phyloP scores from a whole-genome alignment of 2,329 filamentous ascomycete species.

The Fusarium anguioides region DNA sequence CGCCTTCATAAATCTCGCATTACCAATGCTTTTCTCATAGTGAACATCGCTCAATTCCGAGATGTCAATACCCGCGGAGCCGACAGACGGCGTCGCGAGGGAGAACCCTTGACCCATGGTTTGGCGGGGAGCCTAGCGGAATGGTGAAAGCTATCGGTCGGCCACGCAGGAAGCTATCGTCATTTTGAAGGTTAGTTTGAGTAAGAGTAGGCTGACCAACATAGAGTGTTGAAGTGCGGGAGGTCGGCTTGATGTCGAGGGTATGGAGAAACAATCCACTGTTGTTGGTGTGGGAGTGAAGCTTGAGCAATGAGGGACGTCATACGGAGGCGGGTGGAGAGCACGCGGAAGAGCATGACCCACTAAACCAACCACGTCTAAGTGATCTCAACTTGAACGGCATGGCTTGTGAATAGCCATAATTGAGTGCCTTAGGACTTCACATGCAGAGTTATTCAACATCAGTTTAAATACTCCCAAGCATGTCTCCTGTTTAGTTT shows the following conservation, averaged over 20 bases:
- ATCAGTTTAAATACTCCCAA: too few species aligned
- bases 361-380: conserved; percentile 1
- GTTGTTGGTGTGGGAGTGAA: conserved; percentile 15
- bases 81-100: conserved; percentile 88
- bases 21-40: conserved; percentile 92
- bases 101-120: conserved; percentile 97
- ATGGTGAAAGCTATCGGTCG: conserved; percentile 43
- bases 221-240: background rate
- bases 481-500: too few species aligned
- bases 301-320: conserved; percentile 26
- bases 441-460: too few species aligned
- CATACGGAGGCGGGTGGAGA: conserved; percentile 16
- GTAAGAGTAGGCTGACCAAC: background rate
- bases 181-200: conserved; percentile 38
- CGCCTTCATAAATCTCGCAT: conserved; percentile 95
- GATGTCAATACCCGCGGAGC: conserved; percentile 92
- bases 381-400: background rate
- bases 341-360: conserved; percentile 22
- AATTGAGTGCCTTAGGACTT: too few species aligned
- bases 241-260: background rate
- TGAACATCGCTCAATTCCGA: conserved; percentile 90
- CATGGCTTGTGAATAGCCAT: background rate
- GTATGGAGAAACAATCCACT: background rate
- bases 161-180: conserved; percentile 34
- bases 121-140: conserved; percentile 25